phyloP scores from a whole-genome alignment of 257 asterid species.

The Gentiana macrophylla region DNA sequence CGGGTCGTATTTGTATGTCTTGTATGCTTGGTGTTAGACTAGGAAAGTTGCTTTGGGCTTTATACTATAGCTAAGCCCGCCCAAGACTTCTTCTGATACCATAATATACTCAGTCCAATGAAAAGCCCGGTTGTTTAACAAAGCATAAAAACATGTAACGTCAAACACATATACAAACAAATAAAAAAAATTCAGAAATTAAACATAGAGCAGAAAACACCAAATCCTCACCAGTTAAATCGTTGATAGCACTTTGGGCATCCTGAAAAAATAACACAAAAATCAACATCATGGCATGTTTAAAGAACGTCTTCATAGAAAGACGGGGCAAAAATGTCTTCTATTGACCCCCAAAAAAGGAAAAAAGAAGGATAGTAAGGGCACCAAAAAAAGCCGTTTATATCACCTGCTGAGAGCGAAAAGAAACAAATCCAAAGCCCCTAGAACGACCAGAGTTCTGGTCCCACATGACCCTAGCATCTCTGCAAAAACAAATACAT shows the following conservation, averaged over 20 bases:
- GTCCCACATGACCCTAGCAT: conserved; percentile 97
- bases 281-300: background rate
- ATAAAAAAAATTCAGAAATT: no score
- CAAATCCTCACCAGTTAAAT: conserved; percentile 49
- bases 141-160: no score
- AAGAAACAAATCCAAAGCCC: conserved; percentile 90
- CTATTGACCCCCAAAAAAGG: background rate
- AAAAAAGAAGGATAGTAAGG: background rate
- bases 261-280: conserved; percentile 38
- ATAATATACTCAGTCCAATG: no score
- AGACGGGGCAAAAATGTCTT: background rate
- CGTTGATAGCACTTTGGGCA: conserved; percentile 77
- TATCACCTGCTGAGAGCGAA: conserved; percentile 68
- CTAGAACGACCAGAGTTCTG: conserved; percentile 92
- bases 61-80: no score
- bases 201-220: background rate
- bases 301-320: background rate
- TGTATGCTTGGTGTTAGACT: no score
- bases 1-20: no score
- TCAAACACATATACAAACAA: no score
- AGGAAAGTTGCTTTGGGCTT: no score
- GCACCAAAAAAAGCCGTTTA: background rate
- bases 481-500: conserved; percentile 30
- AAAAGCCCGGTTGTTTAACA: no score
- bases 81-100: no score